Percentiles rank a stretch among this genome's conserved stretches.
Conservation (phyloP, 352 stramenopile species). For the Saprolegnia parasitica region DNA sequence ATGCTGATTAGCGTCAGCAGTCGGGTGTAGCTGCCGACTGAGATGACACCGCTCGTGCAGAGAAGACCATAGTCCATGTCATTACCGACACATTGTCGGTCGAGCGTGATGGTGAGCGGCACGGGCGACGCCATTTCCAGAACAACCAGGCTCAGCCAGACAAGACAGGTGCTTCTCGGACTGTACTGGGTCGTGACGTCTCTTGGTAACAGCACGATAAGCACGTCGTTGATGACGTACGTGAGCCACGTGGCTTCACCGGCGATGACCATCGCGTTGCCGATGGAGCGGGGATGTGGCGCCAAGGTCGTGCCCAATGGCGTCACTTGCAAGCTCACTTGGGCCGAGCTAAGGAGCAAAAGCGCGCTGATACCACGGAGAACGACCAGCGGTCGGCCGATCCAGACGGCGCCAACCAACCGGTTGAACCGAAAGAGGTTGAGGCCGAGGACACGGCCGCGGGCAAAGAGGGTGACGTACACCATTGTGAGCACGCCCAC, state of each 20-base stretch:
- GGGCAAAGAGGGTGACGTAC: not conserved
- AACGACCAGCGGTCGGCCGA: conserved; percentile 2
- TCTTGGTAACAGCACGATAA: not conserved
- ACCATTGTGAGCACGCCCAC: not conserved
- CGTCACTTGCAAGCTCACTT: not conserved
- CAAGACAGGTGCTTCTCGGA: not conserved
- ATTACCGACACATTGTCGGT: not conserved
- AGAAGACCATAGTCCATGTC: conserved; percentile 9
- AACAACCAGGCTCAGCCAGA: not conserved
- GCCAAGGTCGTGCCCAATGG: not conserved
- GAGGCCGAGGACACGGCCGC: not conserved
- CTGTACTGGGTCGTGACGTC: not conserved
- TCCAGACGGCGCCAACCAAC: not conserved
- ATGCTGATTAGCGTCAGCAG: not conserved
- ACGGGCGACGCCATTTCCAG: not conserved
- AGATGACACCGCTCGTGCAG: not conserved
- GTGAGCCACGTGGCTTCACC: conserved; percentile 17
- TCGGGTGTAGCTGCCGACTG: not conserved
- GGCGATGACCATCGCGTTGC: not conserved
- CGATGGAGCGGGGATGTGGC: not conserved
- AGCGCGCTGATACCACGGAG: conserved; percentile 11
- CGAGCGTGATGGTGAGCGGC: not conserved
- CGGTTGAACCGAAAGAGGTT: conserved; percentile 19
- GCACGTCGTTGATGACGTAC: not conserved
- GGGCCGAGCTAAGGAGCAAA: conserved; percentile 8